phyloP scores from a whole-genome alignment of 2,329 filamentous ascomycete species.

The Venturia oleaginea region DNA sequence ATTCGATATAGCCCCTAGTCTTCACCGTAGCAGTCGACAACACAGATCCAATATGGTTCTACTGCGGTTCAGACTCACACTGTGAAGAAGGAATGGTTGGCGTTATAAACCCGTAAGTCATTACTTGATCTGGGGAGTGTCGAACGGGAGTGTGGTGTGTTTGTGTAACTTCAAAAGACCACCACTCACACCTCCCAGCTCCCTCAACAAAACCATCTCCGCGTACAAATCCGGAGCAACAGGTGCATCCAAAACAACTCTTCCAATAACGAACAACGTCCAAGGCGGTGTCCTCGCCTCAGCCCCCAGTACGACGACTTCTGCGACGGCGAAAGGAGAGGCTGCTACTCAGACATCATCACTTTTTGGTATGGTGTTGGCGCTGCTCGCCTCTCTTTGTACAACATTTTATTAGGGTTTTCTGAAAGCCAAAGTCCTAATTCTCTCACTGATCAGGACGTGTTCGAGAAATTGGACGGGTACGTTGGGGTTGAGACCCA shows the following conservation, averaged over 20 bases:
- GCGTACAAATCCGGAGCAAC: background rate
- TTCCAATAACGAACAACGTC: background rate
- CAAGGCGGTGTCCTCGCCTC: background rate
- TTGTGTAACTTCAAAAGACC: background rate
- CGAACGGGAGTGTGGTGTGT: too few species aligned
- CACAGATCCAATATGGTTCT: constrained; percentile 14
- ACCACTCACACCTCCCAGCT: background rate
- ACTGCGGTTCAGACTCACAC: constrained; percentile 5
- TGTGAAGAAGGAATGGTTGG: constrained; percentile 14
- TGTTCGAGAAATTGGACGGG: too few species aligned
- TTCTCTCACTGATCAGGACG: too few species aligned
- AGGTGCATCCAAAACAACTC: background rate
- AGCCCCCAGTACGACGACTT: background rate
- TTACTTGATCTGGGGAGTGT: too few species aligned
- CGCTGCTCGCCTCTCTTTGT: background rate
- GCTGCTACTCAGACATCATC: background rate
- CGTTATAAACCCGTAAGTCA: constrained; percentile 14
- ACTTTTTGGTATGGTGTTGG: background rate
- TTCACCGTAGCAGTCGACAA: constrained; percentile 12
- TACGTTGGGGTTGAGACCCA: too few species aligned
- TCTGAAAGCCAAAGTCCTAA: too few species aligned
- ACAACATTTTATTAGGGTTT: too few species aligned
- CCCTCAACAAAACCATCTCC: background rate
- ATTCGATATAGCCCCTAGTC: background rate
- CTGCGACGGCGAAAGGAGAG: background rate